These are phyloP conservation scores for Geranium brycei DNA, from an alignment of 345 rosid genomes.

Conservation along the genomic window DNA sequence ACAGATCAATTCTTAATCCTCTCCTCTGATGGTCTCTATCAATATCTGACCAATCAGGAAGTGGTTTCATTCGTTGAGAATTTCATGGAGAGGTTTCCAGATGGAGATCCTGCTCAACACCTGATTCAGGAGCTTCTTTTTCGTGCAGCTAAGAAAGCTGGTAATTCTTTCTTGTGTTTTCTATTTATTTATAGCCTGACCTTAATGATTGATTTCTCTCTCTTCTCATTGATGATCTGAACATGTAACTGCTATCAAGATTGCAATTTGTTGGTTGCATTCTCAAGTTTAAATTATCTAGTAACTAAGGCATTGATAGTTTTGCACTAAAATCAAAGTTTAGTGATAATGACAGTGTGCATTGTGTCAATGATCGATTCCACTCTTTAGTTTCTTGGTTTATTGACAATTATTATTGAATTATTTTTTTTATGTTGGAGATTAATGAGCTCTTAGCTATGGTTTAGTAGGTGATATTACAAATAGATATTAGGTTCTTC, in stretches of 20 bases:
- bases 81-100: slow-evolving; percentile 88
- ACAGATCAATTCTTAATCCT: slow-evolving; percentile 84
- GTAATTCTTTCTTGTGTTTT: slow-evolving; percentile 22
- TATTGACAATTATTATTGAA: not conserved
- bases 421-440: too few species aligned
- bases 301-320: not conserved
- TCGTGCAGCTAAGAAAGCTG: slow-evolving; percentile 97
- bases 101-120: slow-evolving; percentile 95
- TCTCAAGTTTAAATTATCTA: not conserved
- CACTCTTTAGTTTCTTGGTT: not conserved
- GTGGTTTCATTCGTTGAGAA: slow-evolving; percentile 70
- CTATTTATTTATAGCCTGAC: not conserved
- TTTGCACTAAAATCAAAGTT: not conserved
- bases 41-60: slow-evolving; percentile 81
- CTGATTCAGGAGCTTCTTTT: slow-evolving; percentile 80
- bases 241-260: not conserved
- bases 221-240: not conserved
- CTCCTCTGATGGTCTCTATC: slow-evolving; percentile 93
- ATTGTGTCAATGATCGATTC: too few species aligned
- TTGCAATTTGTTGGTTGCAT: not conserved
- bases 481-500: too few species aligned
- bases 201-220: not conserved
- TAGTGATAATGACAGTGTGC: not conserved
- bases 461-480: too few species aligned
- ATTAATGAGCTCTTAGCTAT: too few species aligned